These are phyloP conservation scores for Vitis hybrid DNA, from an alignment of 177 flowering plant genomes.

Conservation along the genomic window DNA sequence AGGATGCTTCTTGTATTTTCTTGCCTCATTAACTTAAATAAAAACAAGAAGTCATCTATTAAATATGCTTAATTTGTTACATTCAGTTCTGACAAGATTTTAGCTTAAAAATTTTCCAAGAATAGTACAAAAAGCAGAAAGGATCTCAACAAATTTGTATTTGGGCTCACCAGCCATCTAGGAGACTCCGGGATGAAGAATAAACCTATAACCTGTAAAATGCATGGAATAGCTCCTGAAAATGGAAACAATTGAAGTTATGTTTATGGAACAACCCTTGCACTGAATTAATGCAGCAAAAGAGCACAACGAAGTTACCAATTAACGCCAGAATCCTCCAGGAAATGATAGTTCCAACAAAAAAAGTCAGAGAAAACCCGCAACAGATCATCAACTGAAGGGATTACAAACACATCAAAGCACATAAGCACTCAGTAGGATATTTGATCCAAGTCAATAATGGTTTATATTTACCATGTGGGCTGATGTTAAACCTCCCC, in stretches of 20 bases:
- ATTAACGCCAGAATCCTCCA: constrained; percentile 71
- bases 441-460: neutral
- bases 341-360: constrained; percentile 51
- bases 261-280: neutral
- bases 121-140: neutral
- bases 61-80: neutral
- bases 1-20: no score
- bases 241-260: neutral
- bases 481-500: constrained; percentile 57
- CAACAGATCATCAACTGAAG: constrained; percentile 54
- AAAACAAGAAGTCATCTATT: no score
- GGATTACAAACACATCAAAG: neutral
- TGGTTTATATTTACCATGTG: constrained; percentile 37
- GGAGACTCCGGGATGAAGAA: constrained; percentile 45
- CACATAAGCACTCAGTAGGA: neutral
- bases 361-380: constrained; percentile 48
- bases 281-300: neutral
- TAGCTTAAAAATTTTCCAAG: neutral
- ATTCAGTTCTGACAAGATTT: neutral
- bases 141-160: no score
- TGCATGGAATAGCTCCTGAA: constrained; percentile 39
- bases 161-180: constrained; percentile 44
- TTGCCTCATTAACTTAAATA: no score
- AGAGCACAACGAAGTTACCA: constrained; percentile 35
- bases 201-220: constrained; percentile 34